Conservation (phyloP, 2,329 filamentous ascomycete species). For the Simplicillium sp. region DNA sequence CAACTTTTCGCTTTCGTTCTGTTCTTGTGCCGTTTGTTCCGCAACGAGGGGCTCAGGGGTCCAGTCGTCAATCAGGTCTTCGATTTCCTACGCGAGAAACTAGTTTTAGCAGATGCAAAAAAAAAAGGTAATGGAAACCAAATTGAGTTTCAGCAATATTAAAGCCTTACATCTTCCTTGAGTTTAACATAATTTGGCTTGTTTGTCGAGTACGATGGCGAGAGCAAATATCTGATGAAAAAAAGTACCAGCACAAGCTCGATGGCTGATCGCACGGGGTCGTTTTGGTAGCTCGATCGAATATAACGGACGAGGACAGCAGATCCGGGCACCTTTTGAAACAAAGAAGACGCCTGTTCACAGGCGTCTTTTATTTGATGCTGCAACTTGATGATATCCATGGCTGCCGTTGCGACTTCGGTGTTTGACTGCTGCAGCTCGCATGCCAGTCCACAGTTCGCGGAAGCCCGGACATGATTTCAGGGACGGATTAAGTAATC, state of each 20-base stretch:
- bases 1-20: slow-evolving; percentile 71
- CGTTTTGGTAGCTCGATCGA: slow-evolving; percentile 94
- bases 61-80: slow-evolving; percentile 96
- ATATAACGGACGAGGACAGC: slow-evolving; percentile 93
- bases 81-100: slow-evolving; percentile 59
- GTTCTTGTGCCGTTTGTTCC: slow-evolving; percentile 64
- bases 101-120: slow-evolving; percentile 18
- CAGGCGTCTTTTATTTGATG: slow-evolving; percentile 37
- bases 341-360: slow-evolving; percentile 49
- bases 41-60: slow-evolving; percentile 83
- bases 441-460: no score
- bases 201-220: slow-evolving; percentile 84
- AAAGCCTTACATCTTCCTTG: slow-evolving; percentile 55
- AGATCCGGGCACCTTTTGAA: slow-evolving; percentile 88
- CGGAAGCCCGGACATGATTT: no score
- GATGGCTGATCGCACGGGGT: slow-evolving; percentile 86
- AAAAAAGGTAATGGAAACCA: neutral
- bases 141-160: neutral
- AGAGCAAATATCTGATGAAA: slow-evolving; percentile 85
- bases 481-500: no score
- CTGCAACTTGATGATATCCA: slow-evolving; percentile 57
- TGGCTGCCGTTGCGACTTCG: slow-evolving; percentile 16
- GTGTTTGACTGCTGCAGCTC: no score
- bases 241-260: slow-evolving; percentile 92
- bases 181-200: slow-evolving; percentile 85